Percentiles rank a stretch among this genome's conserved stretches.
Evolutionary conservation across 164 flowering plant genomes (phyloP).

Genomic region (Chimonanthus salicifolius): DNA sequence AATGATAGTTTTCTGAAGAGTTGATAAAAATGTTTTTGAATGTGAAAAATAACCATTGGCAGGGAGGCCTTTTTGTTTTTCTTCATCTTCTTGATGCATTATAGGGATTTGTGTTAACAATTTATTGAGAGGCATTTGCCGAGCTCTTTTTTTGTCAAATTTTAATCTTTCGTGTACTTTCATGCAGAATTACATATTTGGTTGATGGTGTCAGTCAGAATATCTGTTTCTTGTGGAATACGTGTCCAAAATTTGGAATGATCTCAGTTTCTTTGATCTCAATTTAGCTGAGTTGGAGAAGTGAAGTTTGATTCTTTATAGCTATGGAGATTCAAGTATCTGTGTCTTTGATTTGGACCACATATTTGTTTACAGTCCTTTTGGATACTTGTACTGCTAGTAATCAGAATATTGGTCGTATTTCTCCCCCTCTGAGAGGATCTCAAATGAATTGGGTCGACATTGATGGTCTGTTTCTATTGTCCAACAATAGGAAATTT

Average conservation of each 20-base stretch:
- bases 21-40: too few species aligned
- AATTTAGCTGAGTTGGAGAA: background rate
- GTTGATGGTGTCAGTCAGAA: background rate
- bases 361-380: conserved; percentile 6
- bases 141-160: too few species aligned
- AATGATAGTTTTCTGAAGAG: too few species aligned
- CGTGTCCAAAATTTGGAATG: background rate
- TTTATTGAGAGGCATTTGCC: too few species aligned
- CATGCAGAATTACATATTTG: background rate
- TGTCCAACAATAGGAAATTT: conserved; percentile 33
- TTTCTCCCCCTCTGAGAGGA: conserved; percentile 31
- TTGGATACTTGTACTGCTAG: conserved; percentile 14
- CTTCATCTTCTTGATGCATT: too few species aligned
- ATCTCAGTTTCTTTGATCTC: background rate
- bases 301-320: background rate
- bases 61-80: too few species aligned
- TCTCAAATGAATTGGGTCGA: conserved; percentile 45
- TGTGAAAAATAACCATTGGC: too few species aligned
- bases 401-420: conserved; percentile 15
- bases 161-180: too few species aligned
- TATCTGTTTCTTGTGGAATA: background rate
- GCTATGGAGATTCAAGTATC: conserved; percentile 5
- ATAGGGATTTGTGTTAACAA: too few species aligned
- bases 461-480: conserved; percentile 35
- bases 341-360: background rate